A percentile compares a stretch with the other conserved stretches of the same genome.
phyloP scores from a whole-genome alignment of 305 asterid species.

The Lippia alba region DNA sequence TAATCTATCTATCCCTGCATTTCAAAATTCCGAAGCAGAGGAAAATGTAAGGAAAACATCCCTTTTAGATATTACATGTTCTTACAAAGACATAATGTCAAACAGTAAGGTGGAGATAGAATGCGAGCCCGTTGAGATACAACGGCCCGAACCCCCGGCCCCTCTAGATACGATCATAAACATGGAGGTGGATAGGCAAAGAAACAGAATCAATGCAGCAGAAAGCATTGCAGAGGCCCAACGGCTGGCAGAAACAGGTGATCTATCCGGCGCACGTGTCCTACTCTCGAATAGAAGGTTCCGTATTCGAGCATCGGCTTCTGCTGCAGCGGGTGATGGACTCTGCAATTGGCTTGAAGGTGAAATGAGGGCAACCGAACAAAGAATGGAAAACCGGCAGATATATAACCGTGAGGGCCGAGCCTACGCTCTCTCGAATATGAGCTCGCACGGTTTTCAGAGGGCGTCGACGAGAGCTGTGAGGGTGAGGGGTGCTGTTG shows the following conservation, averaged over 20 bases:
- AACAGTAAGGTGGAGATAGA: constrained; percentile 25
- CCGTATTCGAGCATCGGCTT: constrained; percentile 20
- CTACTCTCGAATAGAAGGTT: constrained; percentile 27
- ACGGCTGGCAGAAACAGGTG: constrained; percentile 40
- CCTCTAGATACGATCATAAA: constrained; percentile 26
- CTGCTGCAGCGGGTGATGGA: constrained; percentile 37
- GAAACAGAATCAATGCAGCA: constrained; percentile 37
- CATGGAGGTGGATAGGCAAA: constrained; percentile 39
- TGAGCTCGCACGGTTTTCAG: constrained; percentile 35
- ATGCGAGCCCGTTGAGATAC: constrained; percentile 36
- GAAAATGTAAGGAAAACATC: constrained; percentile 32
- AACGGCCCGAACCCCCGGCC: constrained; percentile 23
- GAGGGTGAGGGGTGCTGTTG: neutral
- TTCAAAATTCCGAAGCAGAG: constrained; percentile 1
- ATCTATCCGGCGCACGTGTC: constrained; percentile 31
- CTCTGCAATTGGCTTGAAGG: constrained; percentile 26
- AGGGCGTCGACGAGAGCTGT: constrained; percentile 40
- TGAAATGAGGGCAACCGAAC: constrained; percentile 40
- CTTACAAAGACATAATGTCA: constrained; percentile 31
- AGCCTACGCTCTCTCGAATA: constrained; percentile 37
- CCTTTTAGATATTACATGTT: constrained; percentile 35
- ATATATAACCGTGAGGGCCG: constrained; percentile 38
- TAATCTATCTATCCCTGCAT: constrained; percentile 39
- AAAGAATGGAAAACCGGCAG: constrained; percentile 34
- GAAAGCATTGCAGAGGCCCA: constrained; percentile 44